Evolutionary conservation across 2,329 filamentous ascomycete species (phyloP).

Genomic region (Lachnellula subtilissima): DNA sequence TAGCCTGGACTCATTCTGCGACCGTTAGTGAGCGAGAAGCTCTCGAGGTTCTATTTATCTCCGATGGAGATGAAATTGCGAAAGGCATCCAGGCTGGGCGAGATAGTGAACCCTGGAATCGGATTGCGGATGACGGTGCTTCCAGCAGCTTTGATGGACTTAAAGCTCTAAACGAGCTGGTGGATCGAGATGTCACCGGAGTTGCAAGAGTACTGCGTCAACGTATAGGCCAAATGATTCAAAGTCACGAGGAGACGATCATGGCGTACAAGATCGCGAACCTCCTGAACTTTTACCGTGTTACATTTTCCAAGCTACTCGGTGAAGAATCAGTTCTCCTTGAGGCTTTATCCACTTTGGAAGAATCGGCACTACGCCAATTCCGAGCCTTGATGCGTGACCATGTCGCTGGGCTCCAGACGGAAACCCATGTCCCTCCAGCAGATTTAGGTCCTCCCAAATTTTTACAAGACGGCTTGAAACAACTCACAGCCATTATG

Average conservation of each 20-base stretch:
- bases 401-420: slow-evolving; percentile 69
- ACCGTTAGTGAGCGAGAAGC: slow-evolving; percentile 92
- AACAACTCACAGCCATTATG: slow-evolving; percentile 73
- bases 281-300: slow-evolving; percentile 80
- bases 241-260: slow-evolving; percentile 85
- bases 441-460: slow-evolving; percentile 71
- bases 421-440: slow-evolving; percentile 64
- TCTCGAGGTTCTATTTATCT: slow-evolving; percentile 84
- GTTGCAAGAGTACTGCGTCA: slow-evolving; percentile 83
- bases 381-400: slow-evolving; percentile 80
- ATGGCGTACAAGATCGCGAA: slow-evolving; percentile 87
- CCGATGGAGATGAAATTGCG: slow-evolving; percentile 82
- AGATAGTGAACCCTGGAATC: slow-evolving; percentile 79
- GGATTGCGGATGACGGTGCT: slow-evolving; percentile 54
- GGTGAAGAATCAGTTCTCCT: slow-evolving; percentile 64
- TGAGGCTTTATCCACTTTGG: slow-evolving; percentile 62
- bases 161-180: slow-evolving; percentile 77
- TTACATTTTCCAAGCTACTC: slow-evolving; percentile 77
- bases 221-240: slow-evolving; percentile 84
- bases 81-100: slow-evolving; percentile 75
- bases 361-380: slow-evolving; percentile 73
- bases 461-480: slow-evolving; percentile 75
- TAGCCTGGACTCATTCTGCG: slow-evolving; percentile 93
- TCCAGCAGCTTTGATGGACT: slow-evolving; percentile 67
- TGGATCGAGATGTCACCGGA: slow-evolving; percentile 78